Evolutionary conservation across 2,329 filamentous ascomycete species (phyloP), one percentile per base, ranked within the genome.

Genomic region (Arthrobotrys iridis): DNA sequence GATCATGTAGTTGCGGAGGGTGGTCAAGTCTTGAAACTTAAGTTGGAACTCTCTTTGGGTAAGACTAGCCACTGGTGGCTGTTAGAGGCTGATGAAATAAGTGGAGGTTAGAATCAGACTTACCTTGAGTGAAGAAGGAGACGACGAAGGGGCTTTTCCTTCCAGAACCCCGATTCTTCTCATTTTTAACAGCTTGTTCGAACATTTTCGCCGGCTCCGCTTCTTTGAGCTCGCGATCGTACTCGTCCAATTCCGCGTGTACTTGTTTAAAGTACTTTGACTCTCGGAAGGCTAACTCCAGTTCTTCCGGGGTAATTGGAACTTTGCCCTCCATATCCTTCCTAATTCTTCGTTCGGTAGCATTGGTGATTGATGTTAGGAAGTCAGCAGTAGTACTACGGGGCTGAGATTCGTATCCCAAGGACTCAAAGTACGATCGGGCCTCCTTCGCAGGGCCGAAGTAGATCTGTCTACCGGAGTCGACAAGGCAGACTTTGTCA

Each of bases 401-500:
- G 0, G 84, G 82, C 0, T 84, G 84, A 10, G 83, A 88, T 55
- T 87, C 79, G 80, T 88, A 91, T 7, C 89, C 90, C 13, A 91
- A 84, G 57, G 88, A 84, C 71, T 88, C 84, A 79, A 92, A 91
- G 81, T 91, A 92, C 68, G 87, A 83, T 66, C 85, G 86, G 2
- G 90, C 90, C 46, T 87, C 84, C n/a, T 83, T 82, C 2, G 86
- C 85, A 1, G 86, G 87, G 0, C 90, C 90, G 79, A 88, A 88
- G 82, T 87, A 92, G 63, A 91, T 86, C 82, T 89, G 88, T 3
- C 88, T 87, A 0, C 91, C 91, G 57, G 87, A 84, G 77, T 93
- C 90, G 62, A 94, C 91, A 18, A 93, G 87, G 58, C 93, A 81
- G 1, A 93, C 91, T 82, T 93, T 93, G 81, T 95, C 91, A 86